Evolutionary conservation across 2,329 filamentous ascomycete genomes (phyloP).

Genomic region (Neofusicoccum sp.): DNA sequence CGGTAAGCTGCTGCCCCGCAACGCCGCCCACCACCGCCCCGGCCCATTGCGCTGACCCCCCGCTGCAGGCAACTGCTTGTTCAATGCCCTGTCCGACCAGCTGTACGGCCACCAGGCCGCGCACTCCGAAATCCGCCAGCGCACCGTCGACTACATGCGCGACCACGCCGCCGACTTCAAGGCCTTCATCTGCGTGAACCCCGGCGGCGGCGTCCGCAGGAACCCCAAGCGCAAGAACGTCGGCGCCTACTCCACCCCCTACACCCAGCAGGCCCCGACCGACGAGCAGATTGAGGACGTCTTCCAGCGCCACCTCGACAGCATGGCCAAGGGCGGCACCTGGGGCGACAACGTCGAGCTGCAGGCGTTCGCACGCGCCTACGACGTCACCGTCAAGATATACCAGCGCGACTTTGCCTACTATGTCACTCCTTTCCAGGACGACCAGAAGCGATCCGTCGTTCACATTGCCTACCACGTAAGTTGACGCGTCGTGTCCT

Average conservation of each 20-base stretch:
- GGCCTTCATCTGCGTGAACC: conserved; percentile 58
- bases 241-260: conserved; percentile 40
- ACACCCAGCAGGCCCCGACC: conserved; percentile 51
- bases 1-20: conserved; percentile 48
- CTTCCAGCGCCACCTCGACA: conserved; percentile 56
- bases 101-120: conserved; percentile 60
- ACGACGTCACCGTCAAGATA: conserved; percentile 61
- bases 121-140: conserved; percentile 58
- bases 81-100: conserved; percentile 67
- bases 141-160: conserved; percentile 62
- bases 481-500: conserved; percentile 32
- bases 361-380: conserved; percentile 62
- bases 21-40: not conserved
- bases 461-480: conserved; percentile 65
- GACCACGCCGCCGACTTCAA: conserved; percentile 62
- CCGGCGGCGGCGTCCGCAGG: conserved; percentile 28
- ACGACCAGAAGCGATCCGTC: conserved; percentile 27
- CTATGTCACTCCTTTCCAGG: conserved; percentile 45
- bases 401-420: conserved; percentile 56
- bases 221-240: conserved; percentile 58
- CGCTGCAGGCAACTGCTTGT: conserved; percentile 64
- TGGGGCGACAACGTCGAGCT: conserved; percentile 69
- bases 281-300: conserved; percentile 52
- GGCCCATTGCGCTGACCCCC: conserved; percentile 21
- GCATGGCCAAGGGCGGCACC: conserved; percentile 59